phyloP scores from a whole-genome alignment of 1,284 basidiomycete genomes.

The Ustilago nuda region DNA sequence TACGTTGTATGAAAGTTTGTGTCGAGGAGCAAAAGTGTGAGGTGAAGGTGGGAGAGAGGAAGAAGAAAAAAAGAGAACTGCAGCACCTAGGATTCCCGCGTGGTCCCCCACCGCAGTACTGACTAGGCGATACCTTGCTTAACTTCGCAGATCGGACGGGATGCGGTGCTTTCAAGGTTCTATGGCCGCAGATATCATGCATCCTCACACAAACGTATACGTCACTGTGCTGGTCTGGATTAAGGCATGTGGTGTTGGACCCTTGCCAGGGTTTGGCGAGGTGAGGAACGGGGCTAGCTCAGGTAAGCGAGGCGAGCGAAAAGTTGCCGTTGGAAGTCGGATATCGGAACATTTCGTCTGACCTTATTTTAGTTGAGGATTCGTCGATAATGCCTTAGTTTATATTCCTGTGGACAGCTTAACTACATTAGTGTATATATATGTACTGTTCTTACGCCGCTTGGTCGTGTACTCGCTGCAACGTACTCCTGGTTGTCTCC shows the following conservation, averaged over 20 bases:
- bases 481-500: too few relatives aligned
- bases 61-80: constrained; percentile 72
- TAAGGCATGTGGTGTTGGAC: neutral
- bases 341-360: constrained; percentile 12
- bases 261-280: neutral
- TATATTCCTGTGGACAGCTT: too few relatives aligned
- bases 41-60: neutral
- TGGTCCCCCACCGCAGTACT: constrained; percentile 87
- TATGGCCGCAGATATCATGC: constrained; percentile 77
- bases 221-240: neutral
- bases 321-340: constrained; percentile 10
- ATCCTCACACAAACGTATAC: neutral
- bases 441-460: too few relatives aligned
- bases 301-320: constrained; percentile 10
- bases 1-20: neutral
- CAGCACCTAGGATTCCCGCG: constrained; percentile 83
- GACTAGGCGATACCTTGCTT: constrained; percentile 82
- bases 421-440: too few relatives aligned
- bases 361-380: constrained; percentile 10
- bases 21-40: neutral
- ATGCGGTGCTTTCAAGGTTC: constrained; percentile 83
- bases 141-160: constrained; percentile 84
- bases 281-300: neutral
- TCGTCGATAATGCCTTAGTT: too few relatives aligned
- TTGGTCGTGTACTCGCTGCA: too few relatives aligned